These are phyloP conservation scores for Mortierella sp. DNA, from an alignment of 371 early-diverging fungal genomes.

Conservation along the genomic window DNA sequence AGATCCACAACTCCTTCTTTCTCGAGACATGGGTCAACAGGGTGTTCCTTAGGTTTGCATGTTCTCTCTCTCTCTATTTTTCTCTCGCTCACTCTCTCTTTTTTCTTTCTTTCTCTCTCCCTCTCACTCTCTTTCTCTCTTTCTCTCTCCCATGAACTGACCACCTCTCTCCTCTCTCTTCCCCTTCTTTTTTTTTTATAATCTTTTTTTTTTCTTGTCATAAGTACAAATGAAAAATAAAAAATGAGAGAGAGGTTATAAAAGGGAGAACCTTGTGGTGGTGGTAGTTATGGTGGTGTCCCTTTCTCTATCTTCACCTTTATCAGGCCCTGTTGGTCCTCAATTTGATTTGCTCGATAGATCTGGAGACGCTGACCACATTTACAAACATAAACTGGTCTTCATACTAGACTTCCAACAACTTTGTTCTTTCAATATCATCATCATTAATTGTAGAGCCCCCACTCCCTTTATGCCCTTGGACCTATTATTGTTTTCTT, in stretches of 20 bases:
- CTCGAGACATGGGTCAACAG: slow-evolving; percentile 7
- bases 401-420: not conserved
- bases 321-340: not conserved
- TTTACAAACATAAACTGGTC: not conserved
- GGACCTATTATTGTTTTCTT: not conserved
- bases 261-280: too few relatives aligned
- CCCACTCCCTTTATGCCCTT: slow-evolving; percentile 7
- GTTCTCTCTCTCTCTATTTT: not conserved
- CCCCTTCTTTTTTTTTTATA: not conserved
- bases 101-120: slow-evolving; percentile 3
- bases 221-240: not conserved
- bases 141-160: not conserved
- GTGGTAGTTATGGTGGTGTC: not conserved
- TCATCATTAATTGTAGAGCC: not conserved
- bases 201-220: not conserved
- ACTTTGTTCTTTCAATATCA: not conserved
- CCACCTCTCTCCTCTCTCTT: not conserved
- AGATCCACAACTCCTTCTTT: slow-evolving; percentile 8
- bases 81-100: not conserved
- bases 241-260: not conserved
- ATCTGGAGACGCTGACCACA: slow-evolving; percentile 4
- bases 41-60: slow-evolving; percentile 9
- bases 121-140: not conserved
- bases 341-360: not conserved
- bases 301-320: not conserved